Evolutionary conservation across 2,329 filamentous ascomycete genomes (phyloP), one percentile per base, ranked within the genome.

Genomic region (Fusarium tupiense): DNA sequence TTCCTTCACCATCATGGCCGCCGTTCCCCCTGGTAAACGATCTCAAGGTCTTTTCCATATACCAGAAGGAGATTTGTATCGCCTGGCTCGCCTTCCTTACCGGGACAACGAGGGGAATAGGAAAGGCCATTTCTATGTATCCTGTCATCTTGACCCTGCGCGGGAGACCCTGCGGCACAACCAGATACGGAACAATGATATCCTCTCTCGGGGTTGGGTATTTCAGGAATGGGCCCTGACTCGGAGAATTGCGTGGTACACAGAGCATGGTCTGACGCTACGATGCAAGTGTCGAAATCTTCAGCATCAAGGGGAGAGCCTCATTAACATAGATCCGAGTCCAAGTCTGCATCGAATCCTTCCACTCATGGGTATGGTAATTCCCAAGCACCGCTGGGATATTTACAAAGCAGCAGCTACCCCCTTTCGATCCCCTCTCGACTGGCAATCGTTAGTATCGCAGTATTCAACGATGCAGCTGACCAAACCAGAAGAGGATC

Each of bases 81-180:
- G 40, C 0, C 0, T n/a, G 5, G 40, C 40, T 6, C 40, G 40
- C 1, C 40, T 41, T 41, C 40, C 22, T 10, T n/a, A 41, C 13
- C 40, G 40, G 13, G 40, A 41, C 8, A 41, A 41, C 1, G 22
- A 41, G 5, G 40, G 40, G 13, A 41, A 41, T 1, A n/a, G 13
- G 14, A n/a, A 9, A n/a, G 40, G 40, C 0, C 8, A 41, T 2
- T n/a, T 41, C 22, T 41, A 41, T n/a, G 40, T n/a, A n/a, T n/a
- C 22, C 1, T n/a, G 40, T 16, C 40, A 41, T n/a, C 40, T 41
- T 16, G 22, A 41, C 0, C 40, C 22, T 6, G 22, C 22, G 0
- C 40, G 13, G 0, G 40, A 41, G 22, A 41, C 40, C 8, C 22
- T 14, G 0, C 40, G 2, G 5, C 40, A 41, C 13, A 41, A 41